A percentile compares a stretch with the other conserved stretches of the same genome.
Evolutionary conservation across 306 rosid genomes (phyloP).

Genomic region (Quercus suber): DNA sequence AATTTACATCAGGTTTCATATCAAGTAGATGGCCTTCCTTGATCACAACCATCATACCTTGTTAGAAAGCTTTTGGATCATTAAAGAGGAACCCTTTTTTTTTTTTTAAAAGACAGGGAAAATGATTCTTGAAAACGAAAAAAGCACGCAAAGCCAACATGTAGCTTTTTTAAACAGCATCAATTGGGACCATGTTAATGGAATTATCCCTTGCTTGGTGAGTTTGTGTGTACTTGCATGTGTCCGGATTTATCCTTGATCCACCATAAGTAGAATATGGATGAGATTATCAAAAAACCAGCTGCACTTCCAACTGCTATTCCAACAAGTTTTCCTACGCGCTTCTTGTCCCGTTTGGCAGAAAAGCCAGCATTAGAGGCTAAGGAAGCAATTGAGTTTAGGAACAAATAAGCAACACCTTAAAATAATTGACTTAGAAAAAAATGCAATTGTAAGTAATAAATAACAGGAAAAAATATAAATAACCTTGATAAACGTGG

Average conservation of each 20-base stretch:
- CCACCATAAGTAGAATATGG: constrained; percentile 19
- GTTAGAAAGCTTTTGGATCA: background rate
- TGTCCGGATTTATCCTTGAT: constrained; percentile 11
- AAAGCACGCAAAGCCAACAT: background rate
- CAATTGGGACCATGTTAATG: background rate
- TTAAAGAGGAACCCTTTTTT: too few species aligned
- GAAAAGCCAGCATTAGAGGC: constrained; percentile 7
- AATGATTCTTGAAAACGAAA: background rate
- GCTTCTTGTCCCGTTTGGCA: constrained; percentile 16
- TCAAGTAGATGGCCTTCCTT: background rate
- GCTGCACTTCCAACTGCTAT: constrained; percentile 26
- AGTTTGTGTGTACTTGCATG: background rate
- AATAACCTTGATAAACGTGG: constrained; percentile 31
- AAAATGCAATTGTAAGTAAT: background rate
- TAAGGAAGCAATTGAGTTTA: background rate
- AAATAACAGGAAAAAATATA: background rate
- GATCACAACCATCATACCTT: background rate
- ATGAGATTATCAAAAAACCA: constrained; percentile 13
- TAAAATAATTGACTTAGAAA: background rate
- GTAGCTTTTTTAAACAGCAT: background rate
- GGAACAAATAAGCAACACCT: background rate
- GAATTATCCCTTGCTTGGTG: background rate
- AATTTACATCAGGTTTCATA: background rate
- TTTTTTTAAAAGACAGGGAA: background rate
- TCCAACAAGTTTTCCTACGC: constrained; percentile 20